These are phyloP conservation scores for Scutellaria barbata DNA, from an alignment of 257 asterid genomes.

Conservation along the genomic window DNA sequence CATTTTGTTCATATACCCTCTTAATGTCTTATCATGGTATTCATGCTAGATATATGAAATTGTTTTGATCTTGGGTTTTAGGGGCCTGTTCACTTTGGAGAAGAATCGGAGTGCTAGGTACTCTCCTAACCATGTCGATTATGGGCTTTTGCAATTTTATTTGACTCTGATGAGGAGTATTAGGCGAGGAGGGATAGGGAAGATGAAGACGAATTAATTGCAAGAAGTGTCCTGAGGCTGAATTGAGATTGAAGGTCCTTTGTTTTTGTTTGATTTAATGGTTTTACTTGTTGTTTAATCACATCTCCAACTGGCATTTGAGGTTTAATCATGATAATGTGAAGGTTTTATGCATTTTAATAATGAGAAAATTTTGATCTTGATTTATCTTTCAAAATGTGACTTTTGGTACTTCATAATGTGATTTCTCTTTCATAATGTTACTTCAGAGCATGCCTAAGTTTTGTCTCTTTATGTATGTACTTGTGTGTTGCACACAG, in stretches of 20 bases:
- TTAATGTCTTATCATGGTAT: no score
- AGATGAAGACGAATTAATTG: conserved; percentile 61
- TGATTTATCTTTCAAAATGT: conserved; percentile 15
- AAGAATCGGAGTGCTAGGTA: no score
- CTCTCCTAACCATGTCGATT: no score
- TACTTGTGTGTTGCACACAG: conserved; percentile 28
- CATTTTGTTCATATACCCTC: no score
- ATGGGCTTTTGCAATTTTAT: conserved; percentile 67
- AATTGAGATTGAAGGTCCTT: conserved; percentile 53
- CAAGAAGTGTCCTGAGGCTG: conserved; percentile 73
- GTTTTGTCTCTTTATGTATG: conserved; percentile 16
- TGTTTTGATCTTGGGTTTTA: no score
- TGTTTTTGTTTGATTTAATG: conserved; percentile 36
- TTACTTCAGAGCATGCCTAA: conserved; percentile 23
- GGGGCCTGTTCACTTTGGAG: no score
- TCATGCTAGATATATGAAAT: no score
- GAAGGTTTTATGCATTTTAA: conserved; percentile 38
- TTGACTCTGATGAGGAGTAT: conserved; percentile 84
- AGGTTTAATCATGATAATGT: conserved; percentile 40
- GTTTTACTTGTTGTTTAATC: conserved; percentile 45
- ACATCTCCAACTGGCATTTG: conserved; percentile 35
- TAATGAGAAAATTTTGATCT: conserved; percentile 38
- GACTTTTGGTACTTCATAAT: no score
- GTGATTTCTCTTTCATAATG: conserved; percentile 24
- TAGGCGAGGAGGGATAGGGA: conserved; percentile 60